These are phyloP conservation scores for Acanthamoeba culbertsoni DNA, from an alignment of 208 protist genomes.

Conservation along the genomic window DNA sequence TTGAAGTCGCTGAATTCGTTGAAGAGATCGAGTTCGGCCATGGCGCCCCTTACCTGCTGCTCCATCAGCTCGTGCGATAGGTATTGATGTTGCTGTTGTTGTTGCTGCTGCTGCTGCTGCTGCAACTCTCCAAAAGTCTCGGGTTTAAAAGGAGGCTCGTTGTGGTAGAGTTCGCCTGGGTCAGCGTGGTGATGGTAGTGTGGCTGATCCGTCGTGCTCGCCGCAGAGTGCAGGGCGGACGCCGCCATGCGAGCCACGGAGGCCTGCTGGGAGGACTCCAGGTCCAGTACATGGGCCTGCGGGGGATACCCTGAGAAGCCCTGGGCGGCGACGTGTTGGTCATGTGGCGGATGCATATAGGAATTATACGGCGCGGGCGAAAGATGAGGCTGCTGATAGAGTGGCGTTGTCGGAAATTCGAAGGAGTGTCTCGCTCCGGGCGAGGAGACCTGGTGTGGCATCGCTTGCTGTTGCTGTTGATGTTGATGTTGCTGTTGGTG, in stretches of 20 bases:
- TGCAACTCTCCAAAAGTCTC: not conserved
- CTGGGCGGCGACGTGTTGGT: not conserved
- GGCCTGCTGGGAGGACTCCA: not conserved
- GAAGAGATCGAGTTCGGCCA: not conserved
- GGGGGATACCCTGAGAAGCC: not conserved
- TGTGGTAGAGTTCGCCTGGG: no score
- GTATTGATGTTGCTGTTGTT: no score
- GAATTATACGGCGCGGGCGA: no score
- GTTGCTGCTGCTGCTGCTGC: not conserved
- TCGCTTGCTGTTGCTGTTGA: no score
- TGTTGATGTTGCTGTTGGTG: not conserved
- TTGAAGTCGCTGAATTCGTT: conserved; percentile 31
- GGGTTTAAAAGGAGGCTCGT: no score
- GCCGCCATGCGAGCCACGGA: not conserved
- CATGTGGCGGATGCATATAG: no score
- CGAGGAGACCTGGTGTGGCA: no score
- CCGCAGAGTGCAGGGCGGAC: no score
- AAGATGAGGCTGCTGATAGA: no score
- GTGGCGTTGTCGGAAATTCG: not conserved
- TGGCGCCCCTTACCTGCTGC: not conserved
- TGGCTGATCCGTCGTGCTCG: no score
- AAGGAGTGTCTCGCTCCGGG: not conserved
- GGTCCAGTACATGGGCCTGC: not conserved
- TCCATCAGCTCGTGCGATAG: conserved; percentile 12
- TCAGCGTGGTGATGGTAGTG: no score